Conservation (phyloP, 768 basidiomycete species). For the Collybia nuda region DNA sequence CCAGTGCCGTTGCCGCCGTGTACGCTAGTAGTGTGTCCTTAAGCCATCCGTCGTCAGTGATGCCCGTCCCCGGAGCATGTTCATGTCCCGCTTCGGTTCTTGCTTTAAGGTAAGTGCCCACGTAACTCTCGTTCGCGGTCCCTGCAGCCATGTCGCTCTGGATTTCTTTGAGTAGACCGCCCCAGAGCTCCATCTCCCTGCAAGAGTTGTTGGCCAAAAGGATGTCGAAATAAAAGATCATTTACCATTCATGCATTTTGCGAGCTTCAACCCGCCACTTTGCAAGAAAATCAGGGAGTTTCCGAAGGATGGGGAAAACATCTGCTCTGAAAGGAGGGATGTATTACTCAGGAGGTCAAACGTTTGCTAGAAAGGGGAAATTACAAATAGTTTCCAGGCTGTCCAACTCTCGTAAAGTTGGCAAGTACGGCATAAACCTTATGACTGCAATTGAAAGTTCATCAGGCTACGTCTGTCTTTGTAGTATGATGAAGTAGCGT, state of each 20-base stretch:
- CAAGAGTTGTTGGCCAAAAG: neutral
- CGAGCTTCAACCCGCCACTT: constrained; percentile 22
- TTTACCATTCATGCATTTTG: constrained; percentile 24
- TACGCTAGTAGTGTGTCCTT: constrained; percentile 26
- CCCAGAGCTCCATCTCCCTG: constrained; percentile 27
- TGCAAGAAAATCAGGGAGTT: constrained; percentile 23
- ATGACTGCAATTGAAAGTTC: constrained; percentile 9
- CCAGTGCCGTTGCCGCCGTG: constrained; percentile 24
- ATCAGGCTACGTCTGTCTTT: neutral
- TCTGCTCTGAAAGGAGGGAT: constrained; percentile 15
- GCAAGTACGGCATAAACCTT: constrained; percentile 23
- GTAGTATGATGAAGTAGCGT: neutral
- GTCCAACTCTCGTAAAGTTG: constrained; percentile 20
- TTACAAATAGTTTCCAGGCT: constrained; percentile 25
- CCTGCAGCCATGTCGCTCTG: constrained; percentile 18
- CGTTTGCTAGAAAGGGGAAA: neutral
- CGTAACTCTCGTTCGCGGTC: constrained; percentile 17
- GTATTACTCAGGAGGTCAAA: too few species aligned
- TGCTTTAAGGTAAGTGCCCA: constrained; percentile 18
- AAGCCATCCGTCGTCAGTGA: constrained; percentile 27
- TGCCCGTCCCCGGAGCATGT: constrained; percentile 21
- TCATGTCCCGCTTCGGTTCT: constrained; percentile 20
- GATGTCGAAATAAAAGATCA: neutral
- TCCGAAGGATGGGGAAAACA: constrained; percentile 22
- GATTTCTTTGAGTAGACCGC: constrained; percentile 21